Evolutionary conservation across 2,329 filamentous ascomycete species (phyloP), one percentile per base, ranked within the genome.

Genomic region (Beauveria scarabaeidicola): DNA sequence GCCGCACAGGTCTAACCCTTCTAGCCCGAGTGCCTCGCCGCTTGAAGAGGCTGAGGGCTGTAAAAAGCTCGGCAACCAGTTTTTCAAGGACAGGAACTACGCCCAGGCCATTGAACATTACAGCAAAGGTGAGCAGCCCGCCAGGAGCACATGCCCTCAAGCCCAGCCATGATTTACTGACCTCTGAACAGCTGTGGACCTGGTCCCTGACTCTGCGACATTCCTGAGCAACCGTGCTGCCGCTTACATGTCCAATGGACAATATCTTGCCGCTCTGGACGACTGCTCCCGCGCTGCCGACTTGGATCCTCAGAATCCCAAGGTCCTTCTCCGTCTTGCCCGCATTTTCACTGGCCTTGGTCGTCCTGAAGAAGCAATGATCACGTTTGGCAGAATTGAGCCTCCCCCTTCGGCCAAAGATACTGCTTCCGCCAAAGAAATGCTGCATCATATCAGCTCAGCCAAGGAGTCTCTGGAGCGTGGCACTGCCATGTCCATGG

Each of bases 191-290:
- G 94, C 94, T 63, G 89, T 99, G 69, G 89, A 94, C 67, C 83
- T 93, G 63, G 87, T 93, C 68, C 92, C 92, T 58, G 81, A 86
- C 67, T 95, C 92, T 55, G 80, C 92, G 40, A 96, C 91, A 50
- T 97, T 96, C 74, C 83, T 96, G 65, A 93, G 90, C 72, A 99
- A 99, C 79, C 88, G 94, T 68, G 92, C 94, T 43, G 94, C 94
- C 32, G 94, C 94, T 40, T 91, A 90, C 77, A 96, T 99, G 81
- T 90, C 90, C 57, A 90, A 90, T 61, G 87, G 87, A 66, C 85
- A 88, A 68, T 97, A 88, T 71, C 77, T 82, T 60, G 81, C 88
- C 63, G 94, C 94, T 17, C 78, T 97, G 61, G 90, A 94, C 59
- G 94, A 99, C 74, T 94, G 90, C 75, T 87, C 85, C 68, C 83